Base-by-base conservation (phyloP, 495 filamentous ascomycete genomes). In the Astrothelium subdiscretum region DNA sequence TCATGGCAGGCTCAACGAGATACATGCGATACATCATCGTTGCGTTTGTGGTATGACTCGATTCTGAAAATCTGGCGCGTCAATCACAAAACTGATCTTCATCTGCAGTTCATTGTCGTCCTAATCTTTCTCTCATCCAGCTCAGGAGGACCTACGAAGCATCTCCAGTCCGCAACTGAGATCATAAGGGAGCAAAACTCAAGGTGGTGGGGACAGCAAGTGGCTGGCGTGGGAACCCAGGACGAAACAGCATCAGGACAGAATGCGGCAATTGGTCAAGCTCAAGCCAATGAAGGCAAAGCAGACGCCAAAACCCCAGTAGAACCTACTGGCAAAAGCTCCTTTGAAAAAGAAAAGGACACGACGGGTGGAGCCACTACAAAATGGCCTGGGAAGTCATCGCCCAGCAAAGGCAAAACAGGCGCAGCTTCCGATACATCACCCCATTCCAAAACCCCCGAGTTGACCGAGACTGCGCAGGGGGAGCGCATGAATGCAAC, bases 401-500 rank as follows among this genome's bases (percentile, higher is more conserved):
- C 48, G 22, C 48, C 48, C 6, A 29, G 20, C 48, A 54, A 54
- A 20, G 48, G 48, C 48, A 54, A 54, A 54, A 54, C 48, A 5
- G 48, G 24, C 29, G 22, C 32, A 63, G 20, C 38, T 40, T 57
- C 62, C 65, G 67, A 11, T 62, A 70, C 62, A 51, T 69, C 73
- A 58, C 62, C 63, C 32, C 68, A 57, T 40, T 44, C 57, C 13
- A 27, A 59, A 71, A 76, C 62, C 71, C 78, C 31, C 76, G 84
- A 66, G 43, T 80, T 68, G 15, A 65, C 69, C 12, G 77, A 80
- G 57, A 79, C 78, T 32, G 79, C 80, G 10, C 73, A 74, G 5
- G 85, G 85, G 38, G 81, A 83, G 51, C 86, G 86, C 64, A 87
- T 95, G 77, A 98, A 98, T 73, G 94, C 94, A 31, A 97, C 95